Base-by-base conservation (phyloP, 805 yeast genomes). In the Metschnikowia gelsemii region DNA sequence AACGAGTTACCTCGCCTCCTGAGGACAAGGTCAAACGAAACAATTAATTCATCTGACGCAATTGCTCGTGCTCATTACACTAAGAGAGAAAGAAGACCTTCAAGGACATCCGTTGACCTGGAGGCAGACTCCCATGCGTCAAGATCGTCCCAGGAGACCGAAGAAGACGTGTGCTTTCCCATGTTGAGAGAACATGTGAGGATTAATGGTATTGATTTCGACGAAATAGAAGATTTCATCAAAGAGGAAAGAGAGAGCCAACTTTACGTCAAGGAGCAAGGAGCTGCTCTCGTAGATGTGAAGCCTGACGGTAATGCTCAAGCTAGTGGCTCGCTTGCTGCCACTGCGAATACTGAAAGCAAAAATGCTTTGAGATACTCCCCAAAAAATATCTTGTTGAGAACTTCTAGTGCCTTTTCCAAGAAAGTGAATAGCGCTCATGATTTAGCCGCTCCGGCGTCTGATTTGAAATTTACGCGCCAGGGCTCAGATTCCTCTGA, bases 111-210 rank as follows among this genome's bases (percentile, higher is more conserved):
- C 11, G 62, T 67, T 29, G 88, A 82, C 54, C 76, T 80, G 46
- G 91, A 84, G 50, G 75, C 74, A 16, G 84, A 78, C 52, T 84
- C 90, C 1, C 86, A 79, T 52, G 85, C 82, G 1, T 83, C 91
- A 7, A 72, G 88, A 50, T 79, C 82, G 14, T 82, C 90, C 3
- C 95, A 87, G 54, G 96, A 89, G 58, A 88, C 96, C 0, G 98
- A 91, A 57, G 96, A 88, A 58, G 98, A 91, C 75, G 99, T 91
- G 32, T 91, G 98, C 71, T 90, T 90, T 64, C 98, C 98, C 2
- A 84, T 88, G 87, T 68, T 80, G 37, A 81, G 86, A 3, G 84
- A 83, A 45, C 74, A 70, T 46, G 66, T 70, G 20, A 60, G 72
- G 38, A 68, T 78, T 31, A 81, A 80, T 46, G 96, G 96, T 13